These are phyloP conservation scores for Solanum bulbocastanum DNA, from an alignment of 257 asterid genomes.

Conservation along the genomic window DNA sequence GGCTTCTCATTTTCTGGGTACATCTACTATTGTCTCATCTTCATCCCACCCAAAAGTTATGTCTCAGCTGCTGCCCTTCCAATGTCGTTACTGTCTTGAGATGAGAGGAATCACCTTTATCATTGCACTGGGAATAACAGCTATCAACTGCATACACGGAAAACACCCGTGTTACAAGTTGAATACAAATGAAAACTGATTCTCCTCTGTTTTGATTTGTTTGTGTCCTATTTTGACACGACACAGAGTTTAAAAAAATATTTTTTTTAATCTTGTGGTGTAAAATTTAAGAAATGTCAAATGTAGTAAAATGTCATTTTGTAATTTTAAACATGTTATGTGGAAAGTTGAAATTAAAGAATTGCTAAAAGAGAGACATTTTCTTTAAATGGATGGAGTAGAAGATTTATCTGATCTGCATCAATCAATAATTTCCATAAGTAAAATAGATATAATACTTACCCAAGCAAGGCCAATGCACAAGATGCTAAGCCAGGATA, in stretches of 20 bases:
- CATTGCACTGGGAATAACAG: slow-evolving; percentile 9
- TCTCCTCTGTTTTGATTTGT: background rate
- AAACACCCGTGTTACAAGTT: background rate
- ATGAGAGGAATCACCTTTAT: background rate
- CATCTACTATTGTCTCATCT: background rate
- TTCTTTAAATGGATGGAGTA: background rate
- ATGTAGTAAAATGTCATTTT: background rate
- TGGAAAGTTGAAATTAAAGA: background rate
- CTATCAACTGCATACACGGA: slow-evolving; percentile 8
- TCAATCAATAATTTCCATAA: background rate
- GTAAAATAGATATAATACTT: background rate
- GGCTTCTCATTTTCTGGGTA: background rate
- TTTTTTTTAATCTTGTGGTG: background rate
- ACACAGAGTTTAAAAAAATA: no score
- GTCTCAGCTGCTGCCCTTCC: background rate
- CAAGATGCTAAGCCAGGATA: slow-evolving; percentile 14
- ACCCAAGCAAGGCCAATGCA: slow-evolving; percentile 22
- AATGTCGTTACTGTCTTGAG: background rate
- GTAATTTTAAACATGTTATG: background rate
- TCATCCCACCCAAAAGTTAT: background rate
- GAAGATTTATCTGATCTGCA: background rate
- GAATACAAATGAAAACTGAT: background rate
- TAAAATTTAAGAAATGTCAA: background rate
- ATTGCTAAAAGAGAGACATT: background rate
- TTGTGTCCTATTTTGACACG: background rate